Evolutionary conservation across 2,329 filamentous ascomycete genomes (phyloP).

Genomic region (Aureobasidium pullulans): DNA sequence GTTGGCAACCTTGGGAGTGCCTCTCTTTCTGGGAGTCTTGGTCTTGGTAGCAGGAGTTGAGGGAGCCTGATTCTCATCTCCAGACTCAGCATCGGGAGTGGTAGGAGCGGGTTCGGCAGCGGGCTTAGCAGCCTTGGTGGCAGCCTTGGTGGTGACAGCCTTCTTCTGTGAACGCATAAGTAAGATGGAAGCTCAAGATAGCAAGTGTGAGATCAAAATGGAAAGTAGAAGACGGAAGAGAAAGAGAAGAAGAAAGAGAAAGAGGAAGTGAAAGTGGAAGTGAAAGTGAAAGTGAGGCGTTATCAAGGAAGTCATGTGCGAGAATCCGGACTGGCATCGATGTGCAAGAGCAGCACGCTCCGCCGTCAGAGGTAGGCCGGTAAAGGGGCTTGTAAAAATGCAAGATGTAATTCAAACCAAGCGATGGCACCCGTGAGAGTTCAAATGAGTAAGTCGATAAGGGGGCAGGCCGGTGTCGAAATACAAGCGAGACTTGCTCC

Average conservation of each 20-base stretch:
- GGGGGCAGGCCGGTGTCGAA: too few relatives aligned
- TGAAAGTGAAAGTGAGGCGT: not conserved
- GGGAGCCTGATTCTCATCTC: slow-evolving; percentile 8
- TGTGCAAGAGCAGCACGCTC: too few relatives aligned
- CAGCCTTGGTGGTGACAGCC: not conserved
- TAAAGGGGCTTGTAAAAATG: too few relatives aligned
- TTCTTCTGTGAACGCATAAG: slow-evolving; percentile 9
- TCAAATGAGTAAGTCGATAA: too few relatives aligned
- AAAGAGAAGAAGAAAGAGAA: not conserved
- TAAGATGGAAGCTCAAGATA: not conserved
- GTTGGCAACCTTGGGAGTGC: not conserved
- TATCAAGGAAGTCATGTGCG: too few relatives aligned
- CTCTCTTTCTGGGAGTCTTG: slow-evolving; percentile 17
- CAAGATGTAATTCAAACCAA: too few relatives aligned
- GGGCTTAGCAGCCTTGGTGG: slow-evolving; percentile 1
- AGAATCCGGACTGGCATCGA: too few relatives aligned
- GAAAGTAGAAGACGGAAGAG: not conserved
- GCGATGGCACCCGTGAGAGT: too few relatives aligned
- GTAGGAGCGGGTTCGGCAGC: not conserved
- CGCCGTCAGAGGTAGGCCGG: too few relatives aligned
- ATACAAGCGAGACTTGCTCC: too few relatives aligned
- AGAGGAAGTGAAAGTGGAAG: not conserved
- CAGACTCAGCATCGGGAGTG: slow-evolving; percentile 16
- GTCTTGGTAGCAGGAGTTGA: not conserved
- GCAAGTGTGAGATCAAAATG: too few relatives aligned